These are phyloP conservation scores for Myrica gale DNA, from an alignment of 306 rosid species.

Conservation along the genomic window DNA sequence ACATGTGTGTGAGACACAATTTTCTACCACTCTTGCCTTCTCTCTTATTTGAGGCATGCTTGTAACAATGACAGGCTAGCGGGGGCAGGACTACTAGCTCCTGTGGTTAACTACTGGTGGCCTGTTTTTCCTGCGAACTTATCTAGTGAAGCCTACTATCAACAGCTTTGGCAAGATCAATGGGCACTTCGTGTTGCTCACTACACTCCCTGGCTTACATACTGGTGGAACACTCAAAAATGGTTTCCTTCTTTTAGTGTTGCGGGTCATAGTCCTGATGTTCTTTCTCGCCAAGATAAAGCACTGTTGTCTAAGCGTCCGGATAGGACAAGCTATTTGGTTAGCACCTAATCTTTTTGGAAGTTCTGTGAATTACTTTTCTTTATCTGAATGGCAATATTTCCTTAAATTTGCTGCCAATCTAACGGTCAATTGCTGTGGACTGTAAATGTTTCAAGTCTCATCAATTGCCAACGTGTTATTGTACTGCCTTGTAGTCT, in stretches of 20 bases:
- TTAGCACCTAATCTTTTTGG: slow-evolving; percentile 15
- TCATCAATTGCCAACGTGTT: background rate
- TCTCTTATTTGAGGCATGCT: slow-evolving; percentile 10
- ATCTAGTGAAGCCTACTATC: slow-evolving; percentile 46
- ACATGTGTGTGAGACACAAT: background rate
- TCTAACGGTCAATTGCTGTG: background rate
- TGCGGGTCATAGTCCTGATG: slow-evolving; percentile 14
- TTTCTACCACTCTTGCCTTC: background rate
- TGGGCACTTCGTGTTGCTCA: slow-evolving; percentile 76
- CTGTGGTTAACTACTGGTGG: slow-evolving; percentile 85
- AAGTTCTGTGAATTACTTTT: background rate
- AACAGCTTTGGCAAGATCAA: slow-evolving; percentile 46
- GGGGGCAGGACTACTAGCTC: slow-evolving; percentile 72
- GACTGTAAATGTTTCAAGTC: background rate
- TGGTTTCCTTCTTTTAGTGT: slow-evolving; percentile 59
- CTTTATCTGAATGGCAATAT: background rate
- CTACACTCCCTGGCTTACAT: slow-evolving; percentile 77
- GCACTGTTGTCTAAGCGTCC: slow-evolving; percentile 23
- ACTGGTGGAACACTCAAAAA: slow-evolving; percentile 90
- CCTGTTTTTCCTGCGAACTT: slow-evolving; percentile 67
- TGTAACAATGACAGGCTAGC: slow-evolving; percentile 55
- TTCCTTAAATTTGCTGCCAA: background rate
- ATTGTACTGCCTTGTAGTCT: background rate
- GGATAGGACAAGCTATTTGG: slow-evolving; percentile 24
- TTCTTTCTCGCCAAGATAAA: slow-evolving; percentile 46